Evolutionary conservation across 306 rosid genomes (phyloP).

Genomic region (Biancaea sappan): DNA sequence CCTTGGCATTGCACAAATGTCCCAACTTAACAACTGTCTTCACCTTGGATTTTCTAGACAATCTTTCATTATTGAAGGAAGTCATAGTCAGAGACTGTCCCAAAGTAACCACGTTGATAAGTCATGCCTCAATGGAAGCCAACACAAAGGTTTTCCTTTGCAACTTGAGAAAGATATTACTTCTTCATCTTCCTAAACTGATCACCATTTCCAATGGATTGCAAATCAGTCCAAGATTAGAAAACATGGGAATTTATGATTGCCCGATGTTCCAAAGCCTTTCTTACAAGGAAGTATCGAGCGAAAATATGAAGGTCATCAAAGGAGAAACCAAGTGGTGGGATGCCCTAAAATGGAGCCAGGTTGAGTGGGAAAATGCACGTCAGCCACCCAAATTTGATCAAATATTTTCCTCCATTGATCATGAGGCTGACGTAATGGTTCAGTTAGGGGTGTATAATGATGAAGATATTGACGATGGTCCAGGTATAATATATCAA

Average conservation of each 20-base stretch:
- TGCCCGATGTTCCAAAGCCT: background rate
- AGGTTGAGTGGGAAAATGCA: background rate
- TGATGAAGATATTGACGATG: too few species aligned
- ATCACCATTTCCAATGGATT: background rate
- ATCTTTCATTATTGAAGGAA: background rate
- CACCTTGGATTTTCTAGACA: background rate
- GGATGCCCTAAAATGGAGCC: background rate
- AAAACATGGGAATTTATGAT: background rate
- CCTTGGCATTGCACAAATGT: constrained; percentile 26
- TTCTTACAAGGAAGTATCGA: background rate
- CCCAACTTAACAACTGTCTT: constrained; percentile 29
- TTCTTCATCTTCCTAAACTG: background rate
- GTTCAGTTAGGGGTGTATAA: background rate
- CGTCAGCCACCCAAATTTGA: background rate
- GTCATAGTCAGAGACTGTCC: background rate
- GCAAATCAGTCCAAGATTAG: background rate
- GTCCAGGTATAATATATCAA: too few species aligned
- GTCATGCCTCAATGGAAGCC: background rate
- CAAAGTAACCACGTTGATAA: background rate
- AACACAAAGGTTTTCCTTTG: background rate
- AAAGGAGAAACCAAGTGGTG: background rate
- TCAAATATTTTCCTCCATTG: background rate
- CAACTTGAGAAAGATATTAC: background rate
- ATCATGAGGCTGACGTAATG: background rate
- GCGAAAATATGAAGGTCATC: background rate